phyloP scores from a whole-genome alignment of 148 eudicot species.

The Arbutus unedo region DNA sequence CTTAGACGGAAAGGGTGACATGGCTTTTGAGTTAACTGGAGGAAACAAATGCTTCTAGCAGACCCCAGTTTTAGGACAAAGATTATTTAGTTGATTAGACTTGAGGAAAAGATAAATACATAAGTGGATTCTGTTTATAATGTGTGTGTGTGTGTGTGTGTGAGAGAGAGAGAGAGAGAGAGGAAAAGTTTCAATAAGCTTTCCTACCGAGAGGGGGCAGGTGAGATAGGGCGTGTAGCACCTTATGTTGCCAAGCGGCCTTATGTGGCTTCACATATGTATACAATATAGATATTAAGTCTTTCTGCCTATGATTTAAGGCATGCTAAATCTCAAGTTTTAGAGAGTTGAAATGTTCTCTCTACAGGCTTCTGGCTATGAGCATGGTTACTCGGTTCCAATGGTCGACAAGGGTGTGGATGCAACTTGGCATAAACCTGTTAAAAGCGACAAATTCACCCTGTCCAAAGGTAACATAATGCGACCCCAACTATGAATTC shows the following conservation, averaged over 20 bases:
- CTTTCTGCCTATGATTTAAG: not conserved
- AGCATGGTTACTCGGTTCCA: constrained; percentile 12
- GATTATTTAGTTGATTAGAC: not conserved
- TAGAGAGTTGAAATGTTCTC: not conserved
- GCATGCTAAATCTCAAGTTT: not conserved
- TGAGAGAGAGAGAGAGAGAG: not conserved
- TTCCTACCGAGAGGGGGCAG: too few species aligned
- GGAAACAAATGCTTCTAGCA: not conserved
- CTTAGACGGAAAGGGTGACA: not conserved
- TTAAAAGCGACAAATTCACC: constrained; percentile 15
- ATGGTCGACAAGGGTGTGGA: constrained; percentile 42
- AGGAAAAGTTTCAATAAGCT: not conserved
- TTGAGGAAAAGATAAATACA: not conserved
- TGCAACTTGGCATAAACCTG: constrained; percentile 26
- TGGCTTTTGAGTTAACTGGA: constrained; percentile 1
- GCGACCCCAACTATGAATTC: not conserved
- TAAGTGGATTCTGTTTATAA: not conserved
- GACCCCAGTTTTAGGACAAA: not conserved
- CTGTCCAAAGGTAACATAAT: constrained; percentile 30
- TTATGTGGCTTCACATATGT: not conserved
- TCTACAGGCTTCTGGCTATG: constrained; percentile 14
- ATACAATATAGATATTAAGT: not conserved
- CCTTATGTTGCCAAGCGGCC: not conserved
- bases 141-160: too few species aligned
- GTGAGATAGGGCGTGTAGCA: not conserved